These are phyloP conservation scores for Kalanchoe fedtschenkoi DNA, from an alignment of 164 flowering plant genomes.

Conservation along the genomic window DNA sequence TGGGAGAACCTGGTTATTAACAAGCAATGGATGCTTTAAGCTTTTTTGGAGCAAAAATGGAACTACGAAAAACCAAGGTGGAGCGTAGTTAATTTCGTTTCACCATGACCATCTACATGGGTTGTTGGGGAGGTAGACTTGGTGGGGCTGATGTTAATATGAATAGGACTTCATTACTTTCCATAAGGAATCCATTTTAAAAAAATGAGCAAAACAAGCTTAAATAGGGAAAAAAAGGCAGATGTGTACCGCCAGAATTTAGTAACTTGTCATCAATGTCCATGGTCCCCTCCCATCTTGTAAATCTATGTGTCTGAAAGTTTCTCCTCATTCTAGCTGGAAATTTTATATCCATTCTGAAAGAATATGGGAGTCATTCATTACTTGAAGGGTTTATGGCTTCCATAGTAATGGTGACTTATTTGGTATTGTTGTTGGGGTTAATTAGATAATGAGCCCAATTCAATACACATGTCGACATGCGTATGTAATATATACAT, in stretches of 20 bases:
- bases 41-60: background rate
- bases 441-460: background rate
- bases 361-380: slow-evolving; percentile 1
- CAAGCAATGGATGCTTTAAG: background rate
- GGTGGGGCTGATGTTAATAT: slow-evolving; percentile 1
- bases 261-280: background rate
- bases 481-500: background rate
- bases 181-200: slow-evolving; percentile 3
- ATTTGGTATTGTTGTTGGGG: background rate
- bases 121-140: slow-evolving; percentile 2
- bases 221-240: background rate
- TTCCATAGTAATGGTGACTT: slow-evolving; percentile 2
- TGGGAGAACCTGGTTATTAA: background rate
- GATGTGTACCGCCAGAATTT: background rate
- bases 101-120: background rate
- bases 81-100: background rate
- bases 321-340: background rate
- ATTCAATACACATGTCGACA: background rate
- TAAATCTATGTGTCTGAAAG: slow-evolving; percentile 1
- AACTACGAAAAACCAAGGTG: background rate
- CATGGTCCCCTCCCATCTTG: slow-evolving; percentile 3
- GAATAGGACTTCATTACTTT: background rate
- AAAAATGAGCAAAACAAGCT: slow-evolving; percentile 11
- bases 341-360: background rate
- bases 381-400: slow-evolving; percentile 4